A percentile compares a stretch with the other conserved stretches of the same genome.
phyloP scores from a whole-genome alignment of 805 yeast species.

The Wickerhamiella siamensis region DNA sequence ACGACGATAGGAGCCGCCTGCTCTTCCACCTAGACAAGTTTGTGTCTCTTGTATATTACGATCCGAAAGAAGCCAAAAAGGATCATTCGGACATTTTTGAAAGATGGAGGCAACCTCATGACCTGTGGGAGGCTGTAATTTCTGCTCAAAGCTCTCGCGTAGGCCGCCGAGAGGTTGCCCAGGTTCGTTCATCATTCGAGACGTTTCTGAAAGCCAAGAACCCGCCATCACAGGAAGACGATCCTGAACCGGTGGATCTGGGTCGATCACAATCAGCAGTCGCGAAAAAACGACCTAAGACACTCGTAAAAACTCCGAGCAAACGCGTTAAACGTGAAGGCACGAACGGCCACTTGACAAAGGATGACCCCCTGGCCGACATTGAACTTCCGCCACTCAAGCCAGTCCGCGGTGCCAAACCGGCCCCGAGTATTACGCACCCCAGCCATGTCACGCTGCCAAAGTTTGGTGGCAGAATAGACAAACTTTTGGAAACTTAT shows the following conservation, averaged over 20 bases:
- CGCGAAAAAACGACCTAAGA: background rate
- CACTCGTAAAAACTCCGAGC: background rate
- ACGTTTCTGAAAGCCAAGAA: conserved; percentile 1
- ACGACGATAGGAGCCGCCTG: conserved; percentile 26
- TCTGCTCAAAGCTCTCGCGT: conserved; percentile 13
- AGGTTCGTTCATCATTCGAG: conserved; percentile 5
- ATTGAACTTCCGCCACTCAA: background rate
- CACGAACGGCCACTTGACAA: background rate
- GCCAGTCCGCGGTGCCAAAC: background rate
- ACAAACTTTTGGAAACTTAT: conserved; percentile 39
- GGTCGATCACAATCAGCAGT: conserved; percentile 1
- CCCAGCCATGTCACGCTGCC: conserved; percentile 44
- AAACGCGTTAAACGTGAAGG: background rate
- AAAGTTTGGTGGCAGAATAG: conserved; percentile 27
- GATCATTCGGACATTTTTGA: conserved; percentile 24
- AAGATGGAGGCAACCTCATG: conserved; percentile 20
- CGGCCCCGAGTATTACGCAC: conserved; percentile 38
- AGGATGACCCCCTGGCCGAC: background rate
- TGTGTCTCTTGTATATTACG: conserved; percentile 27
- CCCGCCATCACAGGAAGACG: background rate
- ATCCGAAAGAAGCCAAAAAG: conserved; percentile 24
- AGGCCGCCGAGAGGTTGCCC: conserved; percentile 10
- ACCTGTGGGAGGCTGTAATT: conserved; percentile 26
- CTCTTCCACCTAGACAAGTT: conserved; percentile 29
- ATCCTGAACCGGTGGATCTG: background rate